Conservation (phyloP, 2,329 filamentous ascomycete species). For the Cladosporium sp. region DNA sequence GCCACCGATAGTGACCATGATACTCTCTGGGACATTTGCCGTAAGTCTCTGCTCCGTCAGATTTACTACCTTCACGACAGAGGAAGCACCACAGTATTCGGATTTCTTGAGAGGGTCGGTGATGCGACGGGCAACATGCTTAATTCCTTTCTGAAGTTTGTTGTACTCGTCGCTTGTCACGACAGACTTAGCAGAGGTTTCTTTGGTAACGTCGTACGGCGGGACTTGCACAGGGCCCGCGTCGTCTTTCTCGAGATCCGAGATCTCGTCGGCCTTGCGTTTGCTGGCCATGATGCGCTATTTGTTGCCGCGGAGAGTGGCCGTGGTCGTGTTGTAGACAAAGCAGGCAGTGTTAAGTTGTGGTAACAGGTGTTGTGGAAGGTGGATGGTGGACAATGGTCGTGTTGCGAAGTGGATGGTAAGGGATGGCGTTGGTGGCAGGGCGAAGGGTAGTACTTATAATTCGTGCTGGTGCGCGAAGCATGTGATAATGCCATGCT, state of each 20-base stretch:
- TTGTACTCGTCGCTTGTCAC: background rate
- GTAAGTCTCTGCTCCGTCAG: background rate
- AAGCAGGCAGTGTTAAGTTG: background rate
- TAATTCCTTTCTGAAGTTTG: background rate
- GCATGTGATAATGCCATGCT: background rate
- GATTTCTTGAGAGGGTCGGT: slow-evolving; percentile 4
- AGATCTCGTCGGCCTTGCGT: background rate
- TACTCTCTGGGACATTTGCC: background rate
- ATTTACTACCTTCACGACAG: background rate
- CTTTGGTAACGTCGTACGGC: background rate
- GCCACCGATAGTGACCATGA: slow-evolving; percentile 21
- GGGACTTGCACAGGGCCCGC: background rate
- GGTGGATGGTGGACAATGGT: background rate
- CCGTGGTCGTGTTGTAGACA: background rate
- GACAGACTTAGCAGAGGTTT: background rate
- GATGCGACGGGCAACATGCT: background rate
- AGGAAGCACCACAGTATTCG: background rate
- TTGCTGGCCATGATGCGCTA: background rate
- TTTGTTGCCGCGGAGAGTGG: background rate
- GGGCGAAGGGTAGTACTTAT: background rate
- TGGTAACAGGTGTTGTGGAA: background rate
- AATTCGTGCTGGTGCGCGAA: background rate
- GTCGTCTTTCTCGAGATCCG: background rate
- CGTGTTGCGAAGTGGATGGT: background rate
- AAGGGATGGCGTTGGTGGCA: background rate